phyloP scores from a whole-genome alignment of 257 asterid species.

The Fraxinus anomala region DNA sequence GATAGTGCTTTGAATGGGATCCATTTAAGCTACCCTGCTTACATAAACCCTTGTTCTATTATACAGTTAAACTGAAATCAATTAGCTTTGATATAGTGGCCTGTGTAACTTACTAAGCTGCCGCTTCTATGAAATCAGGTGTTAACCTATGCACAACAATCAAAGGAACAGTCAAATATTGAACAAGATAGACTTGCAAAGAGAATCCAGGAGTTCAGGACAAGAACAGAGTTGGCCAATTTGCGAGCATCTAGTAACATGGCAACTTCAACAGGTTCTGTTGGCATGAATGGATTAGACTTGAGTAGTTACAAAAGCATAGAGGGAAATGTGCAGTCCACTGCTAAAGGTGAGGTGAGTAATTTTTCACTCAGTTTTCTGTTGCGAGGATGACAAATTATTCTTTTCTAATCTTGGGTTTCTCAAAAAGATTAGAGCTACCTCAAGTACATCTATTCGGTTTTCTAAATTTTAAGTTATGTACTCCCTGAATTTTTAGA shows the following conservation, averaged over 20 bases:
- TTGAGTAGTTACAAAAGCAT: constrained; percentile 66
- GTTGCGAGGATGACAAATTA: constrained; percentile 14
- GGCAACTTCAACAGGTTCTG: constrained; percentile 60
- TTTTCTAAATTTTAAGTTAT: constrained; percentile 13
- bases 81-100: background rate
- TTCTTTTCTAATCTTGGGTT: constrained; percentile 21
- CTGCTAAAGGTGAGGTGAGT: constrained; percentile 91
- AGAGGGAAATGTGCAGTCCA: constrained; percentile 69
- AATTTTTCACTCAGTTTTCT: constrained; percentile 15
- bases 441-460: background rate
- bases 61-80: constrained; percentile 1
- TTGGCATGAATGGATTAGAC: constrained; percentile 61
- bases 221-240: constrained; percentile 76
- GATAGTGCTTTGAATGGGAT: background rate
- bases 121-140: constrained; percentile 54
- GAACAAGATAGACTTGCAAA: constrained; percentile 96
- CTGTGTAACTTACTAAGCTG: constrained; percentile 9
- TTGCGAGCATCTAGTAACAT: constrained; percentile 64
- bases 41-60: constrained; percentile 15
- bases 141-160: constrained; percentile 92
- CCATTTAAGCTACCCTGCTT: constrained; percentile 16
- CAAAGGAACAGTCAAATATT: constrained; percentile 83
- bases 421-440: background rate
- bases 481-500: constrained; percentile 13
- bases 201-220: constrained; percentile 95